A percentile compares a stretch with the other conserved stretches of the same genome.
phyloP scores from a whole-genome alignment of 192 early-diverging fungal species.

The Coemansia sp. region DNA sequence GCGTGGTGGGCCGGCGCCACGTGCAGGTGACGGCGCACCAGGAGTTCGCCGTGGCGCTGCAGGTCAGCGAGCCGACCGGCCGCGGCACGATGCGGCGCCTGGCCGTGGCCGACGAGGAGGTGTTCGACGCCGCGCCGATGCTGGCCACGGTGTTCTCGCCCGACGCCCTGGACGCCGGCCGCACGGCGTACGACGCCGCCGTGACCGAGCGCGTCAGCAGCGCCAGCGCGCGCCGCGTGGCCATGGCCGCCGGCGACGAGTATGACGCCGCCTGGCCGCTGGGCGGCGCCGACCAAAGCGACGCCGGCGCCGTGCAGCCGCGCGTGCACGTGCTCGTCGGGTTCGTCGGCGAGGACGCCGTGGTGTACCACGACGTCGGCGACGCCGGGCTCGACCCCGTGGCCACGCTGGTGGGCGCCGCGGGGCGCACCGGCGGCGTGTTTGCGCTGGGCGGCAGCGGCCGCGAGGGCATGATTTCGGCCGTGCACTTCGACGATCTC shows the following conservation, averaged over 20 bases:
- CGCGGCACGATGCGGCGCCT: slow-evolving; percentile 12
- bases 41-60: slow-evolving; percentile 48
- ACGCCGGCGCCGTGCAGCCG: slow-evolving; percentile 4
- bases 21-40: slow-evolving; percentile 50
- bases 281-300: neutral
- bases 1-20: slow-evolving; percentile 41
- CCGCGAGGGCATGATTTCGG: slow-evolving; percentile 37
- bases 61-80: slow-evolving; percentile 20
- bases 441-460: slow-evolving; percentile 43
- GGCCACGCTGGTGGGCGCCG: slow-evolving; percentile 44
- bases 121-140: slow-evolving; percentile 46
- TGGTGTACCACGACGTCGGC: slow-evolving; percentile 48
- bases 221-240: neutral
- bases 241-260: slow-evolving; percentile 21
- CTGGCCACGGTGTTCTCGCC: slow-evolving; percentile 44
- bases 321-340: slow-evolving; percentile 44
- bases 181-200: slow-evolving; percentile 34
- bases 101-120: slow-evolving; percentile 47
- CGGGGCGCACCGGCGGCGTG: slow-evolving; percentile 34
- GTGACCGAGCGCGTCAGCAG: slow-evolving; percentile 19
- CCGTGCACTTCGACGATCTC: slow-evolving; percentile 50
- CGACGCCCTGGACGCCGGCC: slow-evolving; percentile 20
- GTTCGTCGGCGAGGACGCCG: slow-evolving; percentile 49
- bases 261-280: slow-evolving; percentile 42
- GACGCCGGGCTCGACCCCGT: slow-evolving; percentile 48